Percentiles rank a stretch among this genome's conserved stretches.
phyloP scores from a whole-genome alignment of 768 basidiomycete genomes.

The Tylopilus sp. region DNA sequence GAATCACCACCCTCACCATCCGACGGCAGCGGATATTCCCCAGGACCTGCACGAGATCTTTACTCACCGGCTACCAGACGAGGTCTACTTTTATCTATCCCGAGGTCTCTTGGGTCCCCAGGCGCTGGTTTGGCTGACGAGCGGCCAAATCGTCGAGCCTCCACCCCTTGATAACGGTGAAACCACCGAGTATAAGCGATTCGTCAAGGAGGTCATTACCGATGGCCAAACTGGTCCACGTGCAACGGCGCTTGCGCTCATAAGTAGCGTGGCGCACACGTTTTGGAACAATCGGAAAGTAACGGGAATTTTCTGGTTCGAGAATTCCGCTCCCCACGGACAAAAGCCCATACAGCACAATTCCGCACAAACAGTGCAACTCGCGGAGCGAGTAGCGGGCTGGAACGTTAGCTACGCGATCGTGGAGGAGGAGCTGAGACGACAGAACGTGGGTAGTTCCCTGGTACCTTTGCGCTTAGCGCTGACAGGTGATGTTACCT shows the following conservation, averaged over 20 bases:
- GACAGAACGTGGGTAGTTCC: conserved; percentile 81
- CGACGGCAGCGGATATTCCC: conserved; percentile 86
- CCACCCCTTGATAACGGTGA: conserved; percentile 94
- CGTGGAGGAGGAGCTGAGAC: conserved; percentile 90
- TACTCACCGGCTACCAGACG: conserved; percentile 90
- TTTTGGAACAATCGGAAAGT: conserved; percentile 84
- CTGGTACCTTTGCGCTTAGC: conserved; percentile 17
- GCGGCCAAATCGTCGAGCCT: conserved; percentile 78
- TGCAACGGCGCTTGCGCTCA: conserved; percentile 83
- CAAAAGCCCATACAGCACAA: conserved; percentile 68
- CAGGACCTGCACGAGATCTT: conserved; percentile 92
- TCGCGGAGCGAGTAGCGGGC: conserved; percentile 81
- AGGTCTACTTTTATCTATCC: conserved; percentile 94
- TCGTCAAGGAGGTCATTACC: conserved; percentile 94
- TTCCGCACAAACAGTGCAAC: conserved; percentile 74
- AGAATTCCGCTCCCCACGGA: conserved; percentile 44
- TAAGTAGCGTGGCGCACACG: conserved; percentile 73
- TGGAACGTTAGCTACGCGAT: conserved; percentile 87
- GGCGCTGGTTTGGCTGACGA: conserved; percentile 92
- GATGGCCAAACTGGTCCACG: conserved; percentile 93
- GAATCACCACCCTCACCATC: conserved; percentile 59
- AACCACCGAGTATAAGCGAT: conserved; percentile 90
- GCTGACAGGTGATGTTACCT: conserved; percentile 22
- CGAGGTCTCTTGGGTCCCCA: conserved; percentile 87
- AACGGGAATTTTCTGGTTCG: conserved; percentile 73